phyloP scores from a whole-genome alignment of 2,329 filamentous ascomycete genomes.

The Arachnomyces sp. region DNA sequence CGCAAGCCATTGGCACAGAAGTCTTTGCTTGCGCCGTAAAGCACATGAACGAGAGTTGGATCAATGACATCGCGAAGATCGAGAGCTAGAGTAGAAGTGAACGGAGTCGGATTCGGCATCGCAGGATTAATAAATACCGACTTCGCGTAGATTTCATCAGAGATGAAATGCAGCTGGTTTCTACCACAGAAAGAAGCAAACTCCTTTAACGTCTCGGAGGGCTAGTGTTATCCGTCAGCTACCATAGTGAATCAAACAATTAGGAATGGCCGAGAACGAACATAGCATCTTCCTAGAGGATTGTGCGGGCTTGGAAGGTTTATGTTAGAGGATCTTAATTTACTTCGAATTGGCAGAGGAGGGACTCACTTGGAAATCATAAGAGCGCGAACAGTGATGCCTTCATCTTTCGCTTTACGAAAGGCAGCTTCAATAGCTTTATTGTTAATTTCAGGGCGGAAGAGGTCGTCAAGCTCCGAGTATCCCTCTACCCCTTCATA shows the following conservation, averaged over 20 bases:
- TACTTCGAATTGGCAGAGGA: constrained; percentile 3
- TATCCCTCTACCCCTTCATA: constrained; percentile 8
- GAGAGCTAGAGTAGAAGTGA: constrained; percentile 43
- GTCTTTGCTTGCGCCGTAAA: constrained; percentile 43
- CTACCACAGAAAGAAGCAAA: constrained; percentile 47
- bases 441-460: too few relatives aligned
- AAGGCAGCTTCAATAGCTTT: too few relatives aligned
- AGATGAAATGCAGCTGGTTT: constrained; percentile 47
- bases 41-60: constrained; percentile 43
- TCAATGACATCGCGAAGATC: constrained; percentile 41
- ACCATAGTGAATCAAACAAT: too few relatives aligned
- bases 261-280: constrained; percentile 7
- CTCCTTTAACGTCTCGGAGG: too few relatives aligned
- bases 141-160: constrained; percentile 53
- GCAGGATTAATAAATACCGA: constrained; percentile 42
- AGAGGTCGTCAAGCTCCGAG: too few relatives aligned
- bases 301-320: constrained; percentile 28
- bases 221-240: too few relatives aligned
- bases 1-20: constrained; percentile 53
- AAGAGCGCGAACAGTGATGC: too few relatives aligned
- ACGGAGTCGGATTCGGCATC: constrained; percentile 22
- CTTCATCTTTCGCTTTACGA: too few relatives aligned
- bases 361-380: constrained; percentile 1
- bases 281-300: constrained; percentile 26
- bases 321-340: too few relatives aligned